Conservation (phyloP, 2,329 filamentous ascomycete species). For the Fusarium acutatum region DNA sequence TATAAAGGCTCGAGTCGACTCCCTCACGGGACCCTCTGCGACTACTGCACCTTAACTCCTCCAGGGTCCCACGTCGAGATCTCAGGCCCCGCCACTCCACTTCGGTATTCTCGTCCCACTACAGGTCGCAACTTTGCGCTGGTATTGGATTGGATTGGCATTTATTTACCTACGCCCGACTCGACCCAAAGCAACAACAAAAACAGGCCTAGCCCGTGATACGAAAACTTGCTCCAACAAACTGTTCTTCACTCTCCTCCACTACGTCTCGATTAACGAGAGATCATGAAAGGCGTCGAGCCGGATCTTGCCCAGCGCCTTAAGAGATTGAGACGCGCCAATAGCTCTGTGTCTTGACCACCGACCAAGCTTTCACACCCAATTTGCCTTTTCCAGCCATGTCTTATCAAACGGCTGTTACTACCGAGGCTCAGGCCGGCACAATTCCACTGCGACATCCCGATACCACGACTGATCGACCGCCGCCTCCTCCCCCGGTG, state of each 20-base stretch:
- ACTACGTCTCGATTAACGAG: slow-evolving; percentile 32
- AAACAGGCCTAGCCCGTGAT: slow-evolving; percentile 27
- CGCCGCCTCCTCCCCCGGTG: slow-evolving; percentile 56
- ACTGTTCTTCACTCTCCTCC: background rate
- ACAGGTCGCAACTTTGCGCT: slow-evolving; percentile 38
- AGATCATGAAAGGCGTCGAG: slow-evolving; percentile 42
- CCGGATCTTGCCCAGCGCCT: slow-evolving; percentile 38
- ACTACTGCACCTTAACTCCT: slow-evolving; percentile 3
- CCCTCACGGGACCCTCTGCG: slow-evolving; percentile 7
- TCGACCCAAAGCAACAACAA: slow-evolving; percentile 27
- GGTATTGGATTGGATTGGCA: slow-evolving; percentile 6
- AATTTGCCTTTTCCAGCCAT: slow-evolving; percentile 23
- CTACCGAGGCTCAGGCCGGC: slow-evolving; percentile 32
- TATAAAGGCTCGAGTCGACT: background rate
- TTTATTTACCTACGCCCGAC: background rate
- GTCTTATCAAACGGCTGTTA: slow-evolving; percentile 35
- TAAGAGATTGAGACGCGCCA: slow-evolving; percentile 38
- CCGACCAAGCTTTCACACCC: background rate
- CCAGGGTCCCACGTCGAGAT: slow-evolving; percentile 37
- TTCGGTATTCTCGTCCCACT: slow-evolving; percentile 35
- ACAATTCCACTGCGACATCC: slow-evolving; percentile 33
- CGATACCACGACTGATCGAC: slow-evolving; percentile 35
- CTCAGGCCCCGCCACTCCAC: slow-evolving; percentile 32
- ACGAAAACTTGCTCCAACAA: slow-evolving; percentile 2
- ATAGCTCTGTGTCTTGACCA: slow-evolving; percentile 39